Evolutionary conservation across 805 yeast species (phyloP).

Genomic region (Nakazawaea holstii): DNA sequence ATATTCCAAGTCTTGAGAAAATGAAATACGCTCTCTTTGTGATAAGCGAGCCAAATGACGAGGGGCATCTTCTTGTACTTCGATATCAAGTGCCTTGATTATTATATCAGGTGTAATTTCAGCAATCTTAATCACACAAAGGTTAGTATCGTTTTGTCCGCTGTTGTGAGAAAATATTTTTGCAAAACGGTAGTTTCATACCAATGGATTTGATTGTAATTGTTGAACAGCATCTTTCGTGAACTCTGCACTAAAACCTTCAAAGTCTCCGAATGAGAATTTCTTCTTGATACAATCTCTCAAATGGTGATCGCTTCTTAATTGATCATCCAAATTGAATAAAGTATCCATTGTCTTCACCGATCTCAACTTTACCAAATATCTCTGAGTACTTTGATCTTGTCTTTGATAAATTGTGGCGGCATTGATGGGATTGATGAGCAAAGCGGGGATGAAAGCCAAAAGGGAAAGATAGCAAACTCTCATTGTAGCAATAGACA

Average conservation of each 20-base stretch:
- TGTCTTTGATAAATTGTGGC: background rate
- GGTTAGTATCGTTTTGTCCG: background rate
- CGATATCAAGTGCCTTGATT: constrained; percentile 48
- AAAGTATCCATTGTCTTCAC: constrained; percentile 10
- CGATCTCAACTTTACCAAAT: constrained; percentile 7
- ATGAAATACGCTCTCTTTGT: constrained; percentile 29
- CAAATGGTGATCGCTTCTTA: constrained; percentile 32
- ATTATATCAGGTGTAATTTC: constrained; percentile 64
- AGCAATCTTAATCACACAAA: constrained; percentile 33
- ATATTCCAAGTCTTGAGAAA: constrained; percentile 31
- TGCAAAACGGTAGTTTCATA: constrained; percentile 10
- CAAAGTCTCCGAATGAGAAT: constrained; percentile 65
- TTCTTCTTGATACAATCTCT: constrained; percentile 43
- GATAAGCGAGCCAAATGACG: constrained; percentile 65
- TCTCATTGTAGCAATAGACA: background rate
- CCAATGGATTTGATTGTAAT: constrained; percentile 49
- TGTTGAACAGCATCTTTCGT: constrained; percentile 39
- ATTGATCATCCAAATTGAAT: constrained; percentile 7
- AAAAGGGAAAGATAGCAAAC: background rate
- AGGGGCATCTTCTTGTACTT: constrained; percentile 33
- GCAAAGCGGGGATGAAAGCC: background rate
- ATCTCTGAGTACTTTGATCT: constrained; percentile 3
- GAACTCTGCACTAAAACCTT: constrained; percentile 64
- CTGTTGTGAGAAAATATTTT: background rate
- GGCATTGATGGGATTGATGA: background rate